Conservation (phyloP, 2,329 filamentous ascomycete species). For the Lachnellula arida region DNA sequence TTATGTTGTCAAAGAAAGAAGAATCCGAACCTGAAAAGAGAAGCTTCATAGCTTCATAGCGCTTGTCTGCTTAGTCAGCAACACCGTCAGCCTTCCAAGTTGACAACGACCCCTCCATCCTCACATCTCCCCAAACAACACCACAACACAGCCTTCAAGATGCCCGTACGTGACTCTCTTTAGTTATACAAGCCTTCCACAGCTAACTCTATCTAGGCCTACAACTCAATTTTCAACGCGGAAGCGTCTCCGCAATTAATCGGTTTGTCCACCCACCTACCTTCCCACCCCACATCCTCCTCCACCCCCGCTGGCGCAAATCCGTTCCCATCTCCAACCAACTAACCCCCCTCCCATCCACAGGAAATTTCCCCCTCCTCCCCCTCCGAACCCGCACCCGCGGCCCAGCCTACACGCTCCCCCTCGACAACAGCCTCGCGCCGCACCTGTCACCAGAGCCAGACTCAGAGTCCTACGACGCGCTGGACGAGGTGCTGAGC, state of each 20-base stretch:
- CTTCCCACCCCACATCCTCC: background rate
- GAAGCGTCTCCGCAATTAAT: slow-evolving; percentile 62
- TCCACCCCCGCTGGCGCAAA: background rate
- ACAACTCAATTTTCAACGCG: slow-evolving; percentile 94
- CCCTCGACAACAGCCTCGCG: slow-evolving; percentile 45
- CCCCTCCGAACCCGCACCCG: slow-evolving; percentile 92
- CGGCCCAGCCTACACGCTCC: slow-evolving; percentile 87
- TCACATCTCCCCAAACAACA: background rate
- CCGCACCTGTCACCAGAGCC: slow-evolving; percentile 61
- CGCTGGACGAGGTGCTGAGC: slow-evolving; percentile 86
- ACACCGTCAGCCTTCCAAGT: background rate
- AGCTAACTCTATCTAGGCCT: slow-evolving; percentile 58
- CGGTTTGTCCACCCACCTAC: background rate
- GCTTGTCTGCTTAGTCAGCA: background rate
- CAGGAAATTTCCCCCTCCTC: slow-evolving; percentile 91
- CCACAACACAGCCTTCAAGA: slow-evolving; percentile 3
- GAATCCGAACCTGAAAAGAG: no score
- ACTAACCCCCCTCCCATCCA: slow-evolving; percentile 50
- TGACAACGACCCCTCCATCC: slow-evolving; percentile 8
- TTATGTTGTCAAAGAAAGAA: no score
- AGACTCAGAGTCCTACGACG: slow-evolving; percentile 90
- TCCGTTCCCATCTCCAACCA: background rate
- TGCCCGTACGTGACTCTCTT: slow-evolving; percentile 11
- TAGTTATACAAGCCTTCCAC: background rate
- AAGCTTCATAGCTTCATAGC: background rate